Conservation (phyloP, 2,329 filamentous ascomycete species). For the Pseudogymnoascus sp. region DNA sequence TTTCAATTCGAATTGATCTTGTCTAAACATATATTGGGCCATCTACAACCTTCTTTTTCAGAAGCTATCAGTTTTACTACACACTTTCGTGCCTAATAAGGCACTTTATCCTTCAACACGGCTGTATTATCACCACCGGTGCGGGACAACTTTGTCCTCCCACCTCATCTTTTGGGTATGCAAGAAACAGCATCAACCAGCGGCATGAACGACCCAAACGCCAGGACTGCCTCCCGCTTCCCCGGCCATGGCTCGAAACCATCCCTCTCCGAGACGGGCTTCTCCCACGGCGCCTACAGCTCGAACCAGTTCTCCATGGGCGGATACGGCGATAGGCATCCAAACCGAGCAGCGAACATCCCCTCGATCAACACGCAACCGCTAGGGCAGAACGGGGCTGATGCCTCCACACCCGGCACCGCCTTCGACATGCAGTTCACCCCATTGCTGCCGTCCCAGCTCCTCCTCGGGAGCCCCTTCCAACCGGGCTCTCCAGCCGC, state of each 20-base stretch:
- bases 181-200: constrained; percentile 69
- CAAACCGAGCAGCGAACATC: constrained; percentile 69
- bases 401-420: constrained; percentile 79
- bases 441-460: constrained; percentile 84
- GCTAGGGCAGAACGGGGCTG: constrained; percentile 50
- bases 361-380: constrained; percentile 78
- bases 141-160: constrained; percentile 76
- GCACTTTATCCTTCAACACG: constrained; percentile 60
- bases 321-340: constrained; percentile 80
- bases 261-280: constrained; percentile 75
- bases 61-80: neutral
- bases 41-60: neutral
- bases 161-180: constrained; percentile 83
- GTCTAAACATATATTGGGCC: constrained; percentile 12
- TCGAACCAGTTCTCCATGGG: constrained; percentile 64
- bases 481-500: constrained; percentile 87
- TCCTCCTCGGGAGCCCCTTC: constrained; percentile 92
- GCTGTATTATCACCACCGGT: constrained; percentile 67
- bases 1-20: neutral
- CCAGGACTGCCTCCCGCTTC: constrained; percentile 50
- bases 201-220: constrained; percentile 48
- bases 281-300: constrained; percentile 86
- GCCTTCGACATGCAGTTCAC: constrained; percentile 98
- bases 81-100: constrained; percentile 24
- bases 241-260: constrained; percentile 68